Evolutionary conservation across 371 early-diverging fungal genomes (phyloP), one percentile per base, ranked within the genome.

Genomic region (Actinomucor elegans): DNA sequence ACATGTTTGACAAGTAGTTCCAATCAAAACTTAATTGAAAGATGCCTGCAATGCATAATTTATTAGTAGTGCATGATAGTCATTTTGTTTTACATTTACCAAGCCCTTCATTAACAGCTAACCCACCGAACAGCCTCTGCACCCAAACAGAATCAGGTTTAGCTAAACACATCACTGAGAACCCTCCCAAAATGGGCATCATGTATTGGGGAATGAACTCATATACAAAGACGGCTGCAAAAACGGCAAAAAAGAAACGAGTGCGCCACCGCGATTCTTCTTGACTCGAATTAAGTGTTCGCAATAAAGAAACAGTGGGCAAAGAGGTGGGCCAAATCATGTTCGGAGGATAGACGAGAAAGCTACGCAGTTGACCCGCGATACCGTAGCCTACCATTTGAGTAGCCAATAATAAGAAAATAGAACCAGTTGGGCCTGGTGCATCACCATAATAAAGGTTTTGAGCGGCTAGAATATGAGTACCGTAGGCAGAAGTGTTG

Each of bases 241-340:
- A 74, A 0, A 79, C 66, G 1, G 77, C 52, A 56, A 80, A 77
- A 52, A 82, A 78, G 49, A 81, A 82, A 4, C 78, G 52, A 7
- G 72, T 70, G n/a, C 88, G 58, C 79, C 85, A 84, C 48, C 82
- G 79, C 37, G 88, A 72, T 52, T 79, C 78, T 24, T 74, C 67
- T 21, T 80, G 73, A 27, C 74, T 67, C 0, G 71, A 36, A 59
- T 92, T 93, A 18, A 93, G 77, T 0, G 92, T 81, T 23, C 77
- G 77, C 54, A 92, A 81, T 21, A 94, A 58, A 1, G 94, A 87
- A 10, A 90, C 84, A 21, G 77, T 81, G 32, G 92, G 83, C 20
- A 97, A 70, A 23, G 76, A 81, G 7, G 79, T 67, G 5, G 95
- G 95, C 96, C 96, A 97, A 29, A 93, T 76, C 93, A 97, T 94